Conservation (phyloP, 192 early-diverging fungal species). For the Backusella mclennaniae region DNA sequence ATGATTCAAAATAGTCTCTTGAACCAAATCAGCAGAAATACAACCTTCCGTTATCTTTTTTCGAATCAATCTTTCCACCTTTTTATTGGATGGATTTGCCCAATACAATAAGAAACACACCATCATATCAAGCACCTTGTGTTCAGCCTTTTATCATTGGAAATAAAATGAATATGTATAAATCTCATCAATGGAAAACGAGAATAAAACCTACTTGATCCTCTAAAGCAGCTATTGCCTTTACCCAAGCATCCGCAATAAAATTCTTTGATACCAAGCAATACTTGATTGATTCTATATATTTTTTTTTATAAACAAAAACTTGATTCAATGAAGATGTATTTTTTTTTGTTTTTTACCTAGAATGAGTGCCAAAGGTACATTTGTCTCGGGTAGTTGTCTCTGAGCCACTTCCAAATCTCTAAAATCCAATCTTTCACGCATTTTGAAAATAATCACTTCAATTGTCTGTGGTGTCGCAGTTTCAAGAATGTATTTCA, state of each 20-base stretch:
- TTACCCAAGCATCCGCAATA: slow-evolving; percentile 69
- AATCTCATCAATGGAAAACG: neutral
- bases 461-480: slow-evolving; percentile 49
- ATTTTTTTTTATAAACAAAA: neutral
- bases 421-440: slow-evolving; percentile 63
- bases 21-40: slow-evolving; percentile 41
- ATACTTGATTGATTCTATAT: slow-evolving; percentile 60
- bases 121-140: slow-evolving; percentile 53
- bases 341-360: slow-evolving; percentile 25
- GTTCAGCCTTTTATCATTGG: slow-evolving; percentile 29
- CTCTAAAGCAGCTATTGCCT: slow-evolving; percentile 49
- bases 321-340: neutral
- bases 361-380: slow-evolving; percentile 43
- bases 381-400: slow-evolving; percentile 4
- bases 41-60: slow-evolving; percentile 49
- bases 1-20: slow-evolving; percentile 49
- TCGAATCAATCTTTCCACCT: slow-evolving; percentile 46
- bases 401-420: slow-evolving; percentile 51
- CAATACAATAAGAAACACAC: slow-evolving; percentile 52
- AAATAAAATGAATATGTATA: neutral
- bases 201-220: slow-evolving; percentile 38
- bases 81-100: slow-evolving; percentile 50
- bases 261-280: slow-evolving; percentile 67
- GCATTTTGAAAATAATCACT: slow-evolving; percentile 45
- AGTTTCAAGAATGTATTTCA: slow-evolving; percentile 72